Percentiles rank a stretch among this genome's conserved stretches.
Evolutionary conservation across 495 filamentous ascomycete genomes (phyloP).

Genomic region (Letharia lupina): DNA sequence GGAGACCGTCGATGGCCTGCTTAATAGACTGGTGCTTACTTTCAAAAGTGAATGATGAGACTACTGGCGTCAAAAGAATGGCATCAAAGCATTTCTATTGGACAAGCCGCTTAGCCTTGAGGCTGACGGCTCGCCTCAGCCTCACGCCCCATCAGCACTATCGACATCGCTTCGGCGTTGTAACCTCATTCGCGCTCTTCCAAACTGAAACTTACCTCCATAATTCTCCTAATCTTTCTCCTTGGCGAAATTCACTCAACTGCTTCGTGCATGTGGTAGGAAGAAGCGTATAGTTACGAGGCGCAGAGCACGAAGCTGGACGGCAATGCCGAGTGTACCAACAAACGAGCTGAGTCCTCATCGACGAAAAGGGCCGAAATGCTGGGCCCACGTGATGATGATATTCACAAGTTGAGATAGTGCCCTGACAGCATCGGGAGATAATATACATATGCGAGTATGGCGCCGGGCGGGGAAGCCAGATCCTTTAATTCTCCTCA

Average conservation of each 20-base stretch:
- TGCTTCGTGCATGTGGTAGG: not conserved
- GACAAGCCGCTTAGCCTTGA: not conserved
- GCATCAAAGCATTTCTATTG: not conserved
- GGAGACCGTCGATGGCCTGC: not conserved
- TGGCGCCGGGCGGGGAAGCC: slow-evolving; percentile 6
- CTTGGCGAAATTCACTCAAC: not conserved
- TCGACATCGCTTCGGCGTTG: not conserved
- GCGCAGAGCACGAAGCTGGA: not conserved
- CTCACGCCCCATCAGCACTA: not conserved
- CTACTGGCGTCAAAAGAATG: not conserved
- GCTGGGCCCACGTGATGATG: not conserved
- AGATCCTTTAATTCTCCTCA: slow-evolving; percentile 11
- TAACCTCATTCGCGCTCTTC: slow-evolving; percentile 10
- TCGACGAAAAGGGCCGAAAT: not conserved
- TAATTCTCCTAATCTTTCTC: not conserved
- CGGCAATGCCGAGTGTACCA: not conserved
- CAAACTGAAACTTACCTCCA: slow-evolving; percentile 1
- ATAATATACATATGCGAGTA: slow-evolving; percentile 4
- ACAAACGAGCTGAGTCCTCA: not conserved
- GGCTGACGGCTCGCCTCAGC: not conserved
- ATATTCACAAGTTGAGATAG: not conserved
- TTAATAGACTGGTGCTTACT: not conserved
- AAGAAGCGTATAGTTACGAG: not conserved
- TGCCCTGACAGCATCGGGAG: slow-evolving; percentile 2
- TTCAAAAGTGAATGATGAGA: not conserved